A percentile compares a stretch with the other conserved stretches of the same genome.
Evolutionary conservation across 768 basidiomycete genomes (phyloP).

Genomic region (Pleurotus cornucopiae): DNA sequence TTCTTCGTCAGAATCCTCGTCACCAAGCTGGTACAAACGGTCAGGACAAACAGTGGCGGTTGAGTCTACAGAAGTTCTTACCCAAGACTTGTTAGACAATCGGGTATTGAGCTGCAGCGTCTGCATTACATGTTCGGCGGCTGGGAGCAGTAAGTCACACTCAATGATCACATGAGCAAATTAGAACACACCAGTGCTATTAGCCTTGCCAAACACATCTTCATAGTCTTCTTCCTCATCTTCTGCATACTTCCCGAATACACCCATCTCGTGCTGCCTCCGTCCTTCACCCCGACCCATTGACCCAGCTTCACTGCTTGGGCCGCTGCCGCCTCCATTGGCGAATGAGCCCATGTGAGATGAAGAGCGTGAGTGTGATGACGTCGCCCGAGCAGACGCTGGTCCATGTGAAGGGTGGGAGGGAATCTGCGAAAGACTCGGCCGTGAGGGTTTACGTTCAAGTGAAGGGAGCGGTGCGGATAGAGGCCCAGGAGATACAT

Average conservation of each 20-base stretch:
- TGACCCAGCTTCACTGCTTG: constrained; percentile 27
- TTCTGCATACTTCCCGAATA: constrained; percentile 85
- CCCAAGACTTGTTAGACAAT: constrained; percentile 90
- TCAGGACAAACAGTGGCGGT: not conserved
- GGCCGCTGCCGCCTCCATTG: constrained; percentile 29
- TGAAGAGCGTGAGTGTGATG: constrained; percentile 54
- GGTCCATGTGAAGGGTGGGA: constrained; percentile 13
- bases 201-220: constrained; percentile 85
- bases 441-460: constrained; percentile 48
- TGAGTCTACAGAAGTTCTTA: constrained; percentile 22
- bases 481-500: constrained; percentile 50
- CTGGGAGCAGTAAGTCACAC: constrained; percentile 20
- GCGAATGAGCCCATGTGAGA: constrained; percentile 43
- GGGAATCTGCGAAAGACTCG: constrained; percentile 43
- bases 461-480: constrained; percentile 66
- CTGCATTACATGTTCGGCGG: constrained; percentile 59
- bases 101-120: constrained; percentile 83
- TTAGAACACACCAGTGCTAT: constrained; percentile 53
- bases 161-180: not conserved
- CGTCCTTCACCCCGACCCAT: constrained; percentile 65
- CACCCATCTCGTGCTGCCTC: constrained; percentile 48
- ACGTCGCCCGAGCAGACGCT: constrained; percentile 14
- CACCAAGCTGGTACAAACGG: constrained; percentile 50
- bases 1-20: constrained; percentile 83
- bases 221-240: constrained; percentile 91